phyloP scores from a whole-genome alignment of 73 alveolate species.

The Effrenium voratum region DNA sequence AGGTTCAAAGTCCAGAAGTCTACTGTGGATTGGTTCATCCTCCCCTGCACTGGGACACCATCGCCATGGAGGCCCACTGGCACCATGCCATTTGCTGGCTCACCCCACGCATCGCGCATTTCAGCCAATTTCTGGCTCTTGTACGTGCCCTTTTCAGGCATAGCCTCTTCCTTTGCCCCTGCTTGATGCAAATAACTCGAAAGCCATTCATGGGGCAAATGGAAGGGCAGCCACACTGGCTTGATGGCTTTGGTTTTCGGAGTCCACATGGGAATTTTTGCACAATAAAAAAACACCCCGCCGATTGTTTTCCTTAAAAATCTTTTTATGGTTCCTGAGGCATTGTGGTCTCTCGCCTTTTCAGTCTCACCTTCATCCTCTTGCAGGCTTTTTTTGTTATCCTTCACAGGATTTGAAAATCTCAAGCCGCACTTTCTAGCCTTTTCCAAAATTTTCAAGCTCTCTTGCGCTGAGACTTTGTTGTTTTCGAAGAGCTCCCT shows the following conservation, averaged over 20 bases:
- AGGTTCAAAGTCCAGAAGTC: neutral
- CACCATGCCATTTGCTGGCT: neutral
- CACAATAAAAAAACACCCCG: neutral
- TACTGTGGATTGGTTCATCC: neutral
- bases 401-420: neutral
- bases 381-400: neutral
- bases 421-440: neutral
- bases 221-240: neutral
- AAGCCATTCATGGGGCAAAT: neutral
- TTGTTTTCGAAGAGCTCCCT: neutral
- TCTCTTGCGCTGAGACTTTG: neutral
- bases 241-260: neutral
- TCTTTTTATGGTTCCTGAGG: neutral
- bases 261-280: neutral
- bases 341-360: neutral
- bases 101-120: neutral
- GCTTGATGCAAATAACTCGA: neutral
- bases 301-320: neutral
- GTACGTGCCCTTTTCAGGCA: conserved; percentile 12
- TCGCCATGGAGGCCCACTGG: conserved; percentile 18
- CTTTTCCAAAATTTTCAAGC: neutral
- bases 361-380: neutral
- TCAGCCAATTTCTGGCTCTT: neutral
- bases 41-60: conserved; percentile 52
- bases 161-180: neutral